Conservation (phyloP, 208 protist species). For the Wallacemonas rigidus region DNA sequence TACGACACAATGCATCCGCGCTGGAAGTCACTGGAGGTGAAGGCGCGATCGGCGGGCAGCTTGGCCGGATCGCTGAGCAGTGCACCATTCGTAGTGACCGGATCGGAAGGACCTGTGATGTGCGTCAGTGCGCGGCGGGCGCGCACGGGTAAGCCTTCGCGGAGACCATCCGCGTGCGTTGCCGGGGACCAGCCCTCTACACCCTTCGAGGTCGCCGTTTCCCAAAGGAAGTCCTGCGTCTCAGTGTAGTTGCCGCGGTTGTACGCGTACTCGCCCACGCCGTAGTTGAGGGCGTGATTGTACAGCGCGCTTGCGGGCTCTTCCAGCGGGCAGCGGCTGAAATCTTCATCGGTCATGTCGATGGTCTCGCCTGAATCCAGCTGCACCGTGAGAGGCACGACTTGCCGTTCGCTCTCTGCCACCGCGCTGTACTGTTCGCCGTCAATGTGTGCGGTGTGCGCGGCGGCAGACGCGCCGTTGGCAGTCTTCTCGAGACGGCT, state of each 20-base stretch:
- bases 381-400: slow-evolving; percentile 60
- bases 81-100: slow-evolving; percentile 5
- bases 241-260: slow-evolving; percentile 91
- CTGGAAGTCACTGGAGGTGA: slow-evolving; percentile 54
- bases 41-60: background rate
- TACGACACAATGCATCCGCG: slow-evolving; percentile 74
- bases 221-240: slow-evolving; percentile 88
- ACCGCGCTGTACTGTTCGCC: slow-evolving; percentile 46
- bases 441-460: slow-evolving; percentile 40
- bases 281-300: slow-evolving; percentile 85
- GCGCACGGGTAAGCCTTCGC: slow-evolving; percentile 65
- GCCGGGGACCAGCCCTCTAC: slow-evolving; percentile 89
- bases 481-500: slow-evolving; percentile 26
- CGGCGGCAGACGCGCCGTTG: background rate
- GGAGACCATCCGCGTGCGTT: slow-evolving; percentile 81
- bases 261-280: slow-evolving; percentile 77
- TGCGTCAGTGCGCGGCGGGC: slow-evolving; percentile 54
- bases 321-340: slow-evolving; percentile 67
- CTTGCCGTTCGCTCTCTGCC: slow-evolving; percentile 41
- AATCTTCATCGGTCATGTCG: slow-evolving; percentile 71
- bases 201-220: slow-evolving; percentile 61
- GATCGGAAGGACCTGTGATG: background rate
- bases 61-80: slow-evolving; percentile 4
- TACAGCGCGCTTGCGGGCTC: slow-evolving; percentile 39
- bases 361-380: slow-evolving; percentile 76